phyloP scores from a whole-genome alignment of 73 alveolate genomes.

The Tetrahymena borealis region DNA sequence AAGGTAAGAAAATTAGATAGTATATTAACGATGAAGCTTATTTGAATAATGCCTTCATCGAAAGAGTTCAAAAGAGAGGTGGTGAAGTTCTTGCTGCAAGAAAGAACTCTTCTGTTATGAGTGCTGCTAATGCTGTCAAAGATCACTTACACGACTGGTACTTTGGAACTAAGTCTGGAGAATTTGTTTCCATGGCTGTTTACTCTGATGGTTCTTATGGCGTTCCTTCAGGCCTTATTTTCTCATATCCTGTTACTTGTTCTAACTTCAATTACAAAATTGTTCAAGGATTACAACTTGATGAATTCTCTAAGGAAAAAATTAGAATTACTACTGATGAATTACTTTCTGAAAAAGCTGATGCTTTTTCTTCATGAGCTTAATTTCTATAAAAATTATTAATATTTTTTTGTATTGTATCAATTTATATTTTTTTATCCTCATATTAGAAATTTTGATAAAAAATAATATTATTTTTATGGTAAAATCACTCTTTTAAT shows the following conservation, averaged over 20 bases:
- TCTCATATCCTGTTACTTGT: constrained; percentile 79
- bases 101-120: constrained; percentile 63
- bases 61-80: constrained; percentile 78
- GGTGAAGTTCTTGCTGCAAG: constrained; percentile 73
- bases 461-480: too few relatives aligned
- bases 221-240: constrained; percentile 56
- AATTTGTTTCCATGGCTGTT: constrained; percentile 71
- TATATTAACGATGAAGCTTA: constrained; percentile 49
- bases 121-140: constrained; percentile 87
- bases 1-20: constrained; percentile 44
- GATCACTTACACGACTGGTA: constrained; percentile 86
- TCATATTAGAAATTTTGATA: too few relatives aligned
- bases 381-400: too few relatives aligned
- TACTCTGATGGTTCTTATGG: constrained; percentile 64
- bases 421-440: too few relatives aligned
- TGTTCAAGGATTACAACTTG: constrained; percentile 48
- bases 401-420: too few relatives aligned
- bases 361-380: constrained; percentile 20
- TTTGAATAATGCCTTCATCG: constrained; percentile 52
- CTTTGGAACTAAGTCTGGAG: constrained; percentile 58
- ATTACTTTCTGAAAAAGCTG: constrained; percentile 46
- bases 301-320: constrained; percentile 41
- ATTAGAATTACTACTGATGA: constrained; percentile 50
- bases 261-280: constrained; percentile 59
- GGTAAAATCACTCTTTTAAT: too few relatives aligned